Percentiles rank a stretch among this genome's conserved stretches.
Conservation (phyloP, 257 asterid species). For the Solanum habrochaites region DNA sequence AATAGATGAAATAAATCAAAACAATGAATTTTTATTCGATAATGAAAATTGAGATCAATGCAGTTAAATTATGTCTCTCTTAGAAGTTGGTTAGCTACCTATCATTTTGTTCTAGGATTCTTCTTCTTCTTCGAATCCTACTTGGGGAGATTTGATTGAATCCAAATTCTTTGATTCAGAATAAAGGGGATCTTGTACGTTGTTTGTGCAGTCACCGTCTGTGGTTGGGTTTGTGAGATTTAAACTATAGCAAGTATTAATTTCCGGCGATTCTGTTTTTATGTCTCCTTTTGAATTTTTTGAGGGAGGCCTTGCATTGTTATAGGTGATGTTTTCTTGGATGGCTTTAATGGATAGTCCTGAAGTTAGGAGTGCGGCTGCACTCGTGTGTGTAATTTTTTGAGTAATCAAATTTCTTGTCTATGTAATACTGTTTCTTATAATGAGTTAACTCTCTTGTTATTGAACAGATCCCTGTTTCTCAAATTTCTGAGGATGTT, state of each 20-base stretch:
- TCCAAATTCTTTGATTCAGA: background rate
- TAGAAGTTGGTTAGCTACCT: background rate
- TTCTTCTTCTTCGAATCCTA: background rate
- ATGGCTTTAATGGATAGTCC: background rate
- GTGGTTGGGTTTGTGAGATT: too few relatives aligned
- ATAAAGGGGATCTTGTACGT: background rate
- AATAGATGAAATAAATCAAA: background rate
- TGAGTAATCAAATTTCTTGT: background rate
- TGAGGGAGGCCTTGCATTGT: background rate
- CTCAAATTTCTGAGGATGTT: slow-evolving; percentile 21
- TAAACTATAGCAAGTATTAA: background rate
- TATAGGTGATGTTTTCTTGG: background rate
- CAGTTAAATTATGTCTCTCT: background rate
- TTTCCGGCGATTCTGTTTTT: background rate
- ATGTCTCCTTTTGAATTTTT: background rate
- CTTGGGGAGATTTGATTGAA: background rate
- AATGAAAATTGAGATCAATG: background rate
- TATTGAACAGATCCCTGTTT: slow-evolving; percentile 20
- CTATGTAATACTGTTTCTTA: background rate
- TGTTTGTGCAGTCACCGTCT: too few relatives aligned
- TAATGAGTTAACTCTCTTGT: background rate
- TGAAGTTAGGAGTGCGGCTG: too few relatives aligned
- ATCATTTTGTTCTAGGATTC: background rate
- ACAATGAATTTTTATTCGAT: background rate
- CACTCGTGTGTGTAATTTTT: too few relatives aligned